Evolutionary conservation across 106 monocot species (phyloP), one percentile per base, ranked within the genome.

Genomic region (Dactylorhiza incarnata): DNA sequence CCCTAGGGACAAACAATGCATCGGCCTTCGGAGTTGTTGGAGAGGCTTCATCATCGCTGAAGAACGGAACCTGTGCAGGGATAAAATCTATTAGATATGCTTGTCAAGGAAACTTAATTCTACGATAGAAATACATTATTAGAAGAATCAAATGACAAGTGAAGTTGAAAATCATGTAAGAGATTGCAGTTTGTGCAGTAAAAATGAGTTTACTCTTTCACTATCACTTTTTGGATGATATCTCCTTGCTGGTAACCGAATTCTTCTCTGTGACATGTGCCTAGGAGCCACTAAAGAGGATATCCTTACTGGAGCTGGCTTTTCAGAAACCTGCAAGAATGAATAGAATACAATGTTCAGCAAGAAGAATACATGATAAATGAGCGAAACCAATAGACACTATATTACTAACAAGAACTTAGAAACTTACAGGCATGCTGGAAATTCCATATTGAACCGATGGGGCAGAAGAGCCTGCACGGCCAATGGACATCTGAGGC

Each of bases 371-470:
- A 7, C 22, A n/a, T 52, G 7, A 48, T 24, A 50, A 5, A 44
- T 8, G 37, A 51, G 22, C 24, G 6, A 72, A 59, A 78, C 46
- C 24, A 58, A 16, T 37, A 5, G 23, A 5, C n/a, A 68, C 37
- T 23, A 45, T 19, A 43, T 15, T 44, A 45, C 14, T 43, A 44
- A 15, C 44, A 10, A 17, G 23, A 63, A 49, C 26, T 49, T 44
- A 67, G 49, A 80, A 83, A 77, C 89, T 91, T 85, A 97, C 97
- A 72, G 97, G 97, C 89, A 97, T 84, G 83, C 85, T 93, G 68
- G 97, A 97, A 69, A 97, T 97, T 51, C 97, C 97, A 87, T 94
- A 97, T 58, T 97, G 97, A 81, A 97, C 83, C 22, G 93, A 84
- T 80, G 91, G 84, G 26, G 89, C 73, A 83, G 86, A 79, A 83